phyloP scores from a whole-genome alignment of 345 rosid species.

The Moringa oleifera region DNA sequence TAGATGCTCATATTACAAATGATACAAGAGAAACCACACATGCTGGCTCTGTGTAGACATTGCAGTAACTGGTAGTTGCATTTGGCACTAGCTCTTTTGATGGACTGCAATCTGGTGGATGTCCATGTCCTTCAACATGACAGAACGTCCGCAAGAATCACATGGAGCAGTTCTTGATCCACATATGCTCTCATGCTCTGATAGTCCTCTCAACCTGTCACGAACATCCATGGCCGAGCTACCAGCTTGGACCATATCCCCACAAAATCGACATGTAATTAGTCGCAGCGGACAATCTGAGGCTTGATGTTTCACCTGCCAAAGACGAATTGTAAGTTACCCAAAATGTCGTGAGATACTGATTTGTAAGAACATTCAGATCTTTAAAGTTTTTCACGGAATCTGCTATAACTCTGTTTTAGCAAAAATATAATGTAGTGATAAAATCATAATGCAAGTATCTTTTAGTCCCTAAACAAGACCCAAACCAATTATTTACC shows the following conservation, averaged over 20 bases:
- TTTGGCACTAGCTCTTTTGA: conserved; percentile 43
- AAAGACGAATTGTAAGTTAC: not conserved
- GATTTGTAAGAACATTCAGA: too few relatives aligned
- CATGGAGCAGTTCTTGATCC: conserved; percentile 95
- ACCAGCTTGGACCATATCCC: conserved; percentile 95
- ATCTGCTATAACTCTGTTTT: too few relatives aligned
- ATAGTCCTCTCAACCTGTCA: conserved; percentile 80
- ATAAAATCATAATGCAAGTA: too few relatives aligned
- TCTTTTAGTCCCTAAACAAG: too few relatives aligned
- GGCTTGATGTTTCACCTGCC: conserved; percentile 79
- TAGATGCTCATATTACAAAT: not conserved
- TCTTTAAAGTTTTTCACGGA: too few relatives aligned
- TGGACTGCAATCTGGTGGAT: conserved; percentile 91
- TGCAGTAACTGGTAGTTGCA: not conserved
- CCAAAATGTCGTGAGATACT: too few relatives aligned
- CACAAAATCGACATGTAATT: conserved; percentile 77
- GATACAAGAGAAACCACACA: not conserved
- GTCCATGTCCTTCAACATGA: conserved; percentile 97
- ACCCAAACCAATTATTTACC: too few relatives aligned
- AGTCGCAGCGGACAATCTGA: conserved; percentile 66
- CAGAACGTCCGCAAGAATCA: conserved; percentile 89
- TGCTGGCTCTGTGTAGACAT: not conserved
- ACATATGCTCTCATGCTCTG: conserved; percentile 88
- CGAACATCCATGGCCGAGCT: conserved; percentile 57
- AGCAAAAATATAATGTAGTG: too few relatives aligned